phyloP scores from a whole-genome alignment of 2,329 filamentous ascomycete species.

The Epichloe uncinata region DNA sequence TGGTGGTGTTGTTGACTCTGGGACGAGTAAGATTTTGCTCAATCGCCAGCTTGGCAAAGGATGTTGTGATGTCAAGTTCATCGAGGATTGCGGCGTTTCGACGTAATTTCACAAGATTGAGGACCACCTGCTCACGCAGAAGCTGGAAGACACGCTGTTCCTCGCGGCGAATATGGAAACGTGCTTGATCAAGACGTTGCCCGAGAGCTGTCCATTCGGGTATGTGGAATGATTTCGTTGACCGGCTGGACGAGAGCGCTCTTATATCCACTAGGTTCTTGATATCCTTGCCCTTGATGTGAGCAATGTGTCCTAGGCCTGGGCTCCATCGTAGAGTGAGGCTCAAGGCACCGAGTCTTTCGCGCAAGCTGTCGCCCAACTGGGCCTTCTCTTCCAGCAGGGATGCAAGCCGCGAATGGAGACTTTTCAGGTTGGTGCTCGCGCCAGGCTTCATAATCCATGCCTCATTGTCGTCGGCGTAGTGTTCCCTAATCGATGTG shows the following conservation, averaged over 20 bases:
- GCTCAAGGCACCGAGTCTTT: slow-evolving; percentile 45
- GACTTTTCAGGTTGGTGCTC: slow-evolving; percentile 46
- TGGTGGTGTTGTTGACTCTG: slow-evolving; percentile 47
- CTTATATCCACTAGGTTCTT: slow-evolving; percentile 20
- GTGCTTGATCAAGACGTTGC: slow-evolving; percentile 62
- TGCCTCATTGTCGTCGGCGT: slow-evolving; percentile 43
- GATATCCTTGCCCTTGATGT: slow-evolving; percentile 72
- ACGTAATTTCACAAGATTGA: slow-evolving; percentile 72
- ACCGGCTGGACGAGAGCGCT: slow-evolving; percentile 63
- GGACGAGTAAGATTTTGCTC: slow-evolving; percentile 67
- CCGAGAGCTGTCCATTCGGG: slow-evolving; percentile 77
- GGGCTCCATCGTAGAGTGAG: slow-evolving; percentile 79
- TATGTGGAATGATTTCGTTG: slow-evolving; percentile 72
- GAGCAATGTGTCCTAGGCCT: slow-evolving; percentile 76
- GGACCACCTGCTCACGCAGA: slow-evolving; percentile 63
- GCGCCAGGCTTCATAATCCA: slow-evolving; percentile 59
- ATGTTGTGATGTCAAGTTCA: slow-evolving; percentile 80
- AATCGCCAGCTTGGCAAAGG: slow-evolving; percentile 65
- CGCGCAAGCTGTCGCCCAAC: slow-evolving; percentile 48
- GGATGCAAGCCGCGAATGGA: slow-evolving; percentile 54
- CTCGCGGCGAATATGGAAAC: slow-evolving; percentile 66
- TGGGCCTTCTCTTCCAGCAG: slow-evolving; percentile 46
- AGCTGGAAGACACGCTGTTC: slow-evolving; percentile 68
- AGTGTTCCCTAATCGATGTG: slow-evolving; percentile 39
- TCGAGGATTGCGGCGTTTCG: slow-evolving; percentile 86